Conservation (phyloP, 2,329 filamentous ascomycete genomes). For the Colletotrichum caudatum region DNA sequence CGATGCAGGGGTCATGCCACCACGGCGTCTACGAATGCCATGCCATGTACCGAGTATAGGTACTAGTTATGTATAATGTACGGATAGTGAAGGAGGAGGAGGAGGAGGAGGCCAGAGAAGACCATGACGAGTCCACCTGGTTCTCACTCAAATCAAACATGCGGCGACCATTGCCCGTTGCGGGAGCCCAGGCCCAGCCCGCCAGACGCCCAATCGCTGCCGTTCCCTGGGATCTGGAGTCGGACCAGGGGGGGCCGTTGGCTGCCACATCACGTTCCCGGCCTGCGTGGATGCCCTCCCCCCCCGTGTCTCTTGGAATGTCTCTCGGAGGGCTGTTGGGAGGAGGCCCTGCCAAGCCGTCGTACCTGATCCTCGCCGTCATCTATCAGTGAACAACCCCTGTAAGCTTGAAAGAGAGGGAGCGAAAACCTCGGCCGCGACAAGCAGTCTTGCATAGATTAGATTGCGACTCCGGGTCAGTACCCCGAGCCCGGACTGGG, state of each 20-base stretch:
- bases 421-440: slow-evolving; percentile 33
- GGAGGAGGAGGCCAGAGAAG: slow-evolving; percentile 6
- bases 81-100: too few species aligned
- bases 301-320: slow-evolving; percentile 18
- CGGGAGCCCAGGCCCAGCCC: slow-evolving; percentile 28
- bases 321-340: slow-evolving; percentile 21
- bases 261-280: slow-evolving; percentile 30
- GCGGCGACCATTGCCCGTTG: slow-evolving; percentile 29
- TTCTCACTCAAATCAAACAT: slow-evolving; percentile 40
- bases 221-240: slow-evolving; percentile 19
- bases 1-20: slow-evolving; percentile 28
- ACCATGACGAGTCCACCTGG: slow-evolving; percentile 13
- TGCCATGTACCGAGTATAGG: too few species aligned
- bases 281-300: slow-evolving; percentile 21
- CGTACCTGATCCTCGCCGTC: background rate
- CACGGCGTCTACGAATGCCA: slow-evolving; percentile 1
- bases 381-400: slow-evolving; percentile 1
- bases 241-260: slow-evolving; percentile 8
- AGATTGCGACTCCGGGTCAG: slow-evolving; percentile 29
- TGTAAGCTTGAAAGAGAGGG: background rate
- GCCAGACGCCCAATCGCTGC: slow-evolving; percentile 29
- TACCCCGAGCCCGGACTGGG: slow-evolving; percentile 27
- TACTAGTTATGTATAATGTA: background rate
- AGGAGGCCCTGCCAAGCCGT: background rate
- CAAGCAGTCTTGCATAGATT: slow-evolving; percentile 38